Conservation (phyloP, 1,284 basidiomycete species). For the Bjerkandera adusta region DNA sequence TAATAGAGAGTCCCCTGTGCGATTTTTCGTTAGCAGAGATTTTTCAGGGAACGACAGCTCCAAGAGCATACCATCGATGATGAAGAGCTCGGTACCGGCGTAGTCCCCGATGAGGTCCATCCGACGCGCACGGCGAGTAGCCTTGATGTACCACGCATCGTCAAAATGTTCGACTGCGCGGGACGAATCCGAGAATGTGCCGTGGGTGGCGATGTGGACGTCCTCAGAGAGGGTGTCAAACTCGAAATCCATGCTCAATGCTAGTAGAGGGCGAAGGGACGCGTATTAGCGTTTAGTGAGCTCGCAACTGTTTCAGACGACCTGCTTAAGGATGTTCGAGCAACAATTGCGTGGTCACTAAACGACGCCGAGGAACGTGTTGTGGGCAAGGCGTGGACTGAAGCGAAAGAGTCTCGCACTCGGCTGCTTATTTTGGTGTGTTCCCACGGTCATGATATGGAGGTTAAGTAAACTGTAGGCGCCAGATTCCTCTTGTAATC, state of each 20-base stretch:
- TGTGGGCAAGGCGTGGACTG: no score
- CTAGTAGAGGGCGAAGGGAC: background rate
- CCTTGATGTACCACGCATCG: constrained; percentile 25
- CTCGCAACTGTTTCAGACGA: constrained; percentile 4
- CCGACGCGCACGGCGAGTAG: constrained; percentile 42
- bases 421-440: no score
- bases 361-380: background rate
- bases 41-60: constrained; percentile 8
- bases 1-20: constrained; percentile 58
- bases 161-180: constrained; percentile 27
- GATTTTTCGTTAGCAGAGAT: background rate
- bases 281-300: background rate
- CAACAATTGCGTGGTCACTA: constrained; percentile 5
- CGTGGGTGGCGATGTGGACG: background rate
- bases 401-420: no score
- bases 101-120: constrained; percentile 74
- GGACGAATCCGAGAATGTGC: background rate
- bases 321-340: background rate
- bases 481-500: no score
- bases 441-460: no score
- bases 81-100: constrained; percentile 63
- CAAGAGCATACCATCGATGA: constrained; percentile 53
- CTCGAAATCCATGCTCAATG: constrained; percentile 2
- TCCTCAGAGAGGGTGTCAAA: constrained; percentile 2
- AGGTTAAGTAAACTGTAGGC: no score